These are phyloP conservation scores for Neurospora tetrasperma DNA, from an alignment of 495 filamentous ascomycete species.

Conservation along the genomic window DNA sequence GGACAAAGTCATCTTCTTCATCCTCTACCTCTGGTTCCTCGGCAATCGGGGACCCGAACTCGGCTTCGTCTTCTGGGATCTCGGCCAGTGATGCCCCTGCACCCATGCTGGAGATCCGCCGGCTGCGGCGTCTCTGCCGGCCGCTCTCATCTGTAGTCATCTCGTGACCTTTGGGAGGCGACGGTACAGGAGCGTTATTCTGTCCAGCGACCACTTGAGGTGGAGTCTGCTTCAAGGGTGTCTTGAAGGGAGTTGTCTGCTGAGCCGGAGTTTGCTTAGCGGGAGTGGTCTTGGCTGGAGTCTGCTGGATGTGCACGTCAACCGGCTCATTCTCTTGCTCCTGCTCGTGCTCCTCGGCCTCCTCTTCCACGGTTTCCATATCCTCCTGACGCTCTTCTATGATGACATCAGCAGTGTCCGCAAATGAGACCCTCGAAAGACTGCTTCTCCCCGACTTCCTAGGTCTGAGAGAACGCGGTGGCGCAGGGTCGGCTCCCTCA, in stretches of 20 bases:
- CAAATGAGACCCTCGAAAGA: constrained; percentile 33
- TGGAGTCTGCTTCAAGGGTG: background rate
- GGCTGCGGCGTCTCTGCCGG: background rate
- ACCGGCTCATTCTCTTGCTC: constrained; percentile 9
- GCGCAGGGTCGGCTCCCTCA: constrained; percentile 48
- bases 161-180: background rate
- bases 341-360: constrained; percentile 13
- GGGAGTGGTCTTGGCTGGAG: background rate
- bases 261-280: background rate
- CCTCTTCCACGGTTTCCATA: constrained; percentile 13
- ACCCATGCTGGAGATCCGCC: background rate
- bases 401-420: background rate
- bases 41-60: background rate
- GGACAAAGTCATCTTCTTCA: background rate
- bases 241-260: background rate
- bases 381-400: background rate
- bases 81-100: background rate
- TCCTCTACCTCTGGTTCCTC: background rate
- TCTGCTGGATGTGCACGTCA: constrained; percentile 10
- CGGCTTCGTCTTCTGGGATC: background rate
- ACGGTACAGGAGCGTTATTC: background rate
- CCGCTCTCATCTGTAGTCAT: background rate
- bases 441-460: constrained; percentile 21
- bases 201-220: background rate
- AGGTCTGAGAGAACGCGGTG: constrained; percentile 1